Conservation (phyloP, 805 yeast genomes). For the Lipomyces kockii region DNA sequence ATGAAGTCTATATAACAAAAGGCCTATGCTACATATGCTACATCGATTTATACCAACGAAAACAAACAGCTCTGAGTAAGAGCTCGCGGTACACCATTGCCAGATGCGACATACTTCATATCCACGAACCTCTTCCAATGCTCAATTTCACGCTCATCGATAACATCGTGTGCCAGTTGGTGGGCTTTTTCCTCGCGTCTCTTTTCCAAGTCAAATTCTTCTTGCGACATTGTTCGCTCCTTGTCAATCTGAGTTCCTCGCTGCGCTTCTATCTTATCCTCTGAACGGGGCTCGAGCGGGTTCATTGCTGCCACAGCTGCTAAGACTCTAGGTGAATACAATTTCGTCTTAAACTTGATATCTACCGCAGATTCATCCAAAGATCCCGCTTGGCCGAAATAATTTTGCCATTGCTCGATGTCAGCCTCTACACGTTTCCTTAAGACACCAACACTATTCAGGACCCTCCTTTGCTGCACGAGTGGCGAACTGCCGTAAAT, state of each 20-base stretch:
- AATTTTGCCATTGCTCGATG: background rate
- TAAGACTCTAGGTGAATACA: background rate
- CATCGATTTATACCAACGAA: constrained; percentile 11
- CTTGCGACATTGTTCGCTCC: background rate
- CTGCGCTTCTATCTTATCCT: background rate
- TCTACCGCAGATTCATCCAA: background rate
- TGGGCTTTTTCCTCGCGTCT: background rate
- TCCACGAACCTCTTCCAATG: constrained; percentile 31
- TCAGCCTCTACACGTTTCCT: background rate
- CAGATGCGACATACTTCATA: constrained; percentile 14
- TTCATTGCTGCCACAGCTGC: background rate
- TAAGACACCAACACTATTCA: background rate
- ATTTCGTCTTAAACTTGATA: background rate
- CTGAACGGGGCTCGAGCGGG: background rate
- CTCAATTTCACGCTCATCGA: constrained; percentile 19
- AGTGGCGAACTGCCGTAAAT: constrained; percentile 1
- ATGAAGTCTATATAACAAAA: background rate
- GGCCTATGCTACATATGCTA: background rate
- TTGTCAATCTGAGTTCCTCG: background rate
- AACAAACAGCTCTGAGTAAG: constrained; percentile 18
- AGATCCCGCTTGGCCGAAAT: background rate
- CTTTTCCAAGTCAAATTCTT: background rate
- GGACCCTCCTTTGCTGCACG: background rate
- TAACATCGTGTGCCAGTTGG: background rate
- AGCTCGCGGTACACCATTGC: constrained; percentile 27